Percentiles rank a stretch among this genome's conserved stretches.
phyloP scores from a whole-genome alignment of 2,329 filamentous ascomycete genomes.

The Phaeosphaeriaceae sp. region DNA sequence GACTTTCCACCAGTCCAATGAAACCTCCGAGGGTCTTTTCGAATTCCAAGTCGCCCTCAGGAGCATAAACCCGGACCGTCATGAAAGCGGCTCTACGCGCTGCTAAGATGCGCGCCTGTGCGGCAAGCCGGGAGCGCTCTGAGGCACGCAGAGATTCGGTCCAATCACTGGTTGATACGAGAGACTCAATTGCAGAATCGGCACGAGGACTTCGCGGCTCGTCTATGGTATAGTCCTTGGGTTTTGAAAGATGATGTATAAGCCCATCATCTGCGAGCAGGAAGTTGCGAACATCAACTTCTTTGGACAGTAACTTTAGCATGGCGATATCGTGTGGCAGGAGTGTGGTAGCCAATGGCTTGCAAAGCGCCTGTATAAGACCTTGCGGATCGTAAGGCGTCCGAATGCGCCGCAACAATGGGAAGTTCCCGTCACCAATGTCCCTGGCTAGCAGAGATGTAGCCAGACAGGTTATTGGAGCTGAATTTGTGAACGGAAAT shows the following conservation, averaged over 20 bases:
- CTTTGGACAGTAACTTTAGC: neutral
- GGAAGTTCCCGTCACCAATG: slow-evolving; percentile 69
- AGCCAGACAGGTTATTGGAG: slow-evolving; percentile 59
- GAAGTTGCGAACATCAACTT: neutral
- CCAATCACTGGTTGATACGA: slow-evolving; percentile 10
- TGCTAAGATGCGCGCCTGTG: slow-evolving; percentile 69
- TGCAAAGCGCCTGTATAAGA: slow-evolving; percentile 72
- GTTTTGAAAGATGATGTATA: neutral
- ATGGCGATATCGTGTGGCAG: slow-evolving; percentile 48
- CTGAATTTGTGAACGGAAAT: slow-evolving; percentile 29
- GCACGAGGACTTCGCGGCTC: slow-evolving; percentile 15
- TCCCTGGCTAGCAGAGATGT: slow-evolving; percentile 70
- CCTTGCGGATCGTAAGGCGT: slow-evolving; percentile 74
- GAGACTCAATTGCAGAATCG: slow-evolving; percentile 27
- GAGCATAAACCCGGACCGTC: slow-evolving; percentile 62
- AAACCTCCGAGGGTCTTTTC: slow-evolving; percentile 66
- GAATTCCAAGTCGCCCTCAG: slow-evolving; percentile 59
- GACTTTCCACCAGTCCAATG: slow-evolving; percentile 66
- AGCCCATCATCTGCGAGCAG: neutral
- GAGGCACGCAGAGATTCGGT: slow-evolving; percentile 31
- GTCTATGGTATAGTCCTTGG: slow-evolving; percentile 3
- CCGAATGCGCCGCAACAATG: slow-evolving; percentile 65
- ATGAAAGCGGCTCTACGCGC: slow-evolving; percentile 63
- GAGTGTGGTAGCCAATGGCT: slow-evolving; percentile 64
- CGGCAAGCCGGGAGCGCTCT: slow-evolving; percentile 68